Evolutionary conservation across 306 rosid species (phyloP).

Genomic region (Elaeagnus macrophylla): DNA sequence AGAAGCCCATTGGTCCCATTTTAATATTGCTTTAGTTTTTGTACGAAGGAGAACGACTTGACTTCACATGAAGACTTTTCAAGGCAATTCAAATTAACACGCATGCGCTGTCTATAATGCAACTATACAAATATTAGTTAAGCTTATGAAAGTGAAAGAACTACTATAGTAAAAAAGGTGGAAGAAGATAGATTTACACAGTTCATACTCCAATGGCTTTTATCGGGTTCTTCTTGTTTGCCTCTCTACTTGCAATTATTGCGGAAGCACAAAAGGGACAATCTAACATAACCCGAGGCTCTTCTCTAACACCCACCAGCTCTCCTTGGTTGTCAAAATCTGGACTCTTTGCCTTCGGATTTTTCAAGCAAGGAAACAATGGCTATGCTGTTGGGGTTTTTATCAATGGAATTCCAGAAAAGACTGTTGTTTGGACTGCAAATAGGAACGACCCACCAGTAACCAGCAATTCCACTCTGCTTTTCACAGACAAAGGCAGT

Average conservation of each 20-base stretch:
- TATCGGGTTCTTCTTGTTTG: neutral
- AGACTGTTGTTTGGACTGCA: slow-evolving; percentile 24
- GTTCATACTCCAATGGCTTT: neutral
- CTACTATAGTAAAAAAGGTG: no score
- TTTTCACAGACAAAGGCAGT: slow-evolving; percentile 4
- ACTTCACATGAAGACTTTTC: no score
- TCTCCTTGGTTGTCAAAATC: slow-evolving; percentile 22
- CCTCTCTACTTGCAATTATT: neutral
- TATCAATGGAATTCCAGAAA: slow-evolving; percentile 3
- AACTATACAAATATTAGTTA: no score
- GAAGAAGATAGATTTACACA: no score
- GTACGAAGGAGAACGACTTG: no score
- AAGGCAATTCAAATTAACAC: no score
- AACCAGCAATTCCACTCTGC: slow-evolving; percentile 3
- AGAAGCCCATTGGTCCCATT: no score
- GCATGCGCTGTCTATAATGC: no score
- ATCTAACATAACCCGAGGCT: neutral
- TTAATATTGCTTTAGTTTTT: no score
- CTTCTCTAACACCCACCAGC: neutral
- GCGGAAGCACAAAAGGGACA: neutral
- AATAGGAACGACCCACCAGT: slow-evolving; percentile 13
- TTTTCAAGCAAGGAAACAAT: slow-evolving; percentile 5
- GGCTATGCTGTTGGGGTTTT: slow-evolving; percentile 19
- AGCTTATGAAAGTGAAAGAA: no score
- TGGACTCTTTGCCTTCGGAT: slow-evolving; percentile 28